Base-by-base conservation (phyloP, 257 asterid species). In the Salvia rosmarinus region DNA sequence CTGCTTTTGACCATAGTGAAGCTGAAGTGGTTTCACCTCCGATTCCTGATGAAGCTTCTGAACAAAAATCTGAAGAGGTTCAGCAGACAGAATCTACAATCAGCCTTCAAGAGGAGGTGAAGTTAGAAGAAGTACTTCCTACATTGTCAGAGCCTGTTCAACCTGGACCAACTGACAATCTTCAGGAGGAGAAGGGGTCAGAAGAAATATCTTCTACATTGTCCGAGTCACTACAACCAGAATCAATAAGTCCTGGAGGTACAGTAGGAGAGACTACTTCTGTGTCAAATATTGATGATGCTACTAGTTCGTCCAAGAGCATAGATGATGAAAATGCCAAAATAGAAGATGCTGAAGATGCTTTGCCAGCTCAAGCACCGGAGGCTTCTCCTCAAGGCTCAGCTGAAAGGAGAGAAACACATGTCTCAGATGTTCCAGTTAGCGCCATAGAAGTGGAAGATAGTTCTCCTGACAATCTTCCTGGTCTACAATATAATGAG, bases 51-150 rank as follows among this genome's bases (percentile, higher is more conserved):
- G 83, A 84, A 78, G 75, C 59, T 47, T 80, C 86, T 49, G 85
- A 88, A 63, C 73, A 77, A 68, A 81, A 68, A 60, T 40, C 49
- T 14, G 89, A 73, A 63, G 83, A 67, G 67, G 55, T 66, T 59
- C 84, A 78, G 83, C 90, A 82, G 70, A 75, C 83, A 25, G 82
- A 81, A 68, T 72, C 87, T 74, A 49, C 78, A 56, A 75, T 58
- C 56, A 75, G 61, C 51, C 58, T 49, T 52, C 83, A 77, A 75
- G 81, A 84, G 78, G 78, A 68, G 52, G 79, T 73, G 74, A 82
- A 65, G 68, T 62, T 67, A 49, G 71, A 74, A 59, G 83, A 74
- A 70, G 81, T 72, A 58, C 71, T 74, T 70, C 81, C 82, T 77
- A 74, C 68, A 72, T 60, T 59, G 9, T 7, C 68, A 58, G 85